phyloP scores from a whole-genome alignment of 2,329 filamentous ascomycete genomes.

The Neofusicoccum cordaticola region DNA sequence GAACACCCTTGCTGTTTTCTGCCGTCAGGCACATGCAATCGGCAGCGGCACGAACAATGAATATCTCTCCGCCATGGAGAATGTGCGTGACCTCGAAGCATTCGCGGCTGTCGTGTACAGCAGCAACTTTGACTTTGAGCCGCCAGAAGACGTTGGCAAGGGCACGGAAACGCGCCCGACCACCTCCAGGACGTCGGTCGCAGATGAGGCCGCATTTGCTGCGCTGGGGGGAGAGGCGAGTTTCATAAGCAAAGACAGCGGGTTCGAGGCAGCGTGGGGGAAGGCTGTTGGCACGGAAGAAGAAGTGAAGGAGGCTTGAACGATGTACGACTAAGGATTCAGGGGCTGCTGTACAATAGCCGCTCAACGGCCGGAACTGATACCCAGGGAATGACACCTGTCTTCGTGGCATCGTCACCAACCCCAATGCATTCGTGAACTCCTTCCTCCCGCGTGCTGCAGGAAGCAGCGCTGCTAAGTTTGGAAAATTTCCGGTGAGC shows the following conservation, averaged over 20 bases:
- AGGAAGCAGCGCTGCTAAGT: background rate
- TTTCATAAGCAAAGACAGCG: slow-evolving; percentile 41
- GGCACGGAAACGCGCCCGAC: slow-evolving; percentile 19
- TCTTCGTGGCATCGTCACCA: background rate
- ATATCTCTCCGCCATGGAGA: slow-evolving; percentile 66
- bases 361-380: background rate
- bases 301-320: slow-evolving; percentile 27
- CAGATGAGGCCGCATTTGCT: slow-evolving; percentile 6
- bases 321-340: background rate
- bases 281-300: slow-evolving; percentile 55
- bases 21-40: slow-evolving; percentile 85
- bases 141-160: slow-evolving; percentile 29
- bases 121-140: slow-evolving; percentile 67
- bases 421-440: background rate
- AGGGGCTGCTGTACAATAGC: slow-evolving; percentile 11
- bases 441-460: background rate
- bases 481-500: background rate
- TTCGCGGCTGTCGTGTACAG: slow-evolving; percentile 86
- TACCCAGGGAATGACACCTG: slow-evolving; percentile 4
- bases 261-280: slow-evolving; percentile 69
- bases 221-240: slow-evolving; percentile 23
- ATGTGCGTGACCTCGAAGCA: slow-evolving; percentile 71
- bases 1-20: slow-evolving; percentile 84
- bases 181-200: slow-evolving; percentile 17
- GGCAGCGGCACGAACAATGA: slow-evolving; percentile 60